A percentile compares a stretch with the other conserved stretches of the same genome.
Conservation (phyloP, 2,329 filamentous ascomycete species). For the Peltaster fructicola region DNA sequence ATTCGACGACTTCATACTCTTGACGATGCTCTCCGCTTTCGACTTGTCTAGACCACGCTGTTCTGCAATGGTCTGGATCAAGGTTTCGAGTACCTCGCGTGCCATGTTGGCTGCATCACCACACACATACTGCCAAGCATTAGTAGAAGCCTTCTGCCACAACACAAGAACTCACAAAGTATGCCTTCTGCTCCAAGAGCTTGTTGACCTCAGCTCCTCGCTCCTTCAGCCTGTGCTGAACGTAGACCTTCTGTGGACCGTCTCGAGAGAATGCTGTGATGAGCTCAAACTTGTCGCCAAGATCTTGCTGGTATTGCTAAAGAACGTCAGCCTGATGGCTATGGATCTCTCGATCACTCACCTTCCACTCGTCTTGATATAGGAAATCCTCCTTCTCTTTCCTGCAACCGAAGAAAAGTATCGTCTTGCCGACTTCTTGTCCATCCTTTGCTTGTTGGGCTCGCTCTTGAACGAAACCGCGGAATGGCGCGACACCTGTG, state of each 20-base stretch:
- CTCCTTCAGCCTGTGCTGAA: slow-evolving; percentile 83
- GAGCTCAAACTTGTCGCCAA: slow-evolving; percentile 80
- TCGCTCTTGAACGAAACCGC: slow-evolving; percentile 85
- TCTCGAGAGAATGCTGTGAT: slow-evolving; percentile 94
- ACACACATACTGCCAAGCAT: no score
- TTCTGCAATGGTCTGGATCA: slow-evolving; percentile 72
- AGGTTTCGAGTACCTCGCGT: slow-evolving; percentile 42
- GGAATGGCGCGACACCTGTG: slow-evolving; percentile 91
- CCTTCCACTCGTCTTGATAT: slow-evolving; percentile 82
- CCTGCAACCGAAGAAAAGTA: slow-evolving; percentile 92
- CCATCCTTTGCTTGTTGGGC: slow-evolving; percentile 67
- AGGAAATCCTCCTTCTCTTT: slow-evolving; percentile 79
- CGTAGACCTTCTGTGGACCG: slow-evolving; percentile 74
- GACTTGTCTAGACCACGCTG: slow-evolving; percentile 64
- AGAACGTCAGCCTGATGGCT: slow-evolving; percentile 4
- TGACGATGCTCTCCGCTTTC: slow-evolving; percentile 91
- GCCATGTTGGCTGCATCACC: slow-evolving; percentile 82
- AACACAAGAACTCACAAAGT: no score
- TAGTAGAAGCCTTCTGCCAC: no score
- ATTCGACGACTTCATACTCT: slow-evolving; percentile 86
- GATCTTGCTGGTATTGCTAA: slow-evolving; percentile 63
- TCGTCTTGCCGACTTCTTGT: slow-evolving; percentile 64
- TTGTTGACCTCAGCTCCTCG: slow-evolving; percentile 70
- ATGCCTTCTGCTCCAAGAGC: slow-evolving; percentile 69
- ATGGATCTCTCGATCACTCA: slow-evolving; percentile 30